These are phyloP conservation scores for Neonectria hederae DNA, from an alignment of 2,329 filamentous ascomycete species.

Conservation along the genomic window DNA sequence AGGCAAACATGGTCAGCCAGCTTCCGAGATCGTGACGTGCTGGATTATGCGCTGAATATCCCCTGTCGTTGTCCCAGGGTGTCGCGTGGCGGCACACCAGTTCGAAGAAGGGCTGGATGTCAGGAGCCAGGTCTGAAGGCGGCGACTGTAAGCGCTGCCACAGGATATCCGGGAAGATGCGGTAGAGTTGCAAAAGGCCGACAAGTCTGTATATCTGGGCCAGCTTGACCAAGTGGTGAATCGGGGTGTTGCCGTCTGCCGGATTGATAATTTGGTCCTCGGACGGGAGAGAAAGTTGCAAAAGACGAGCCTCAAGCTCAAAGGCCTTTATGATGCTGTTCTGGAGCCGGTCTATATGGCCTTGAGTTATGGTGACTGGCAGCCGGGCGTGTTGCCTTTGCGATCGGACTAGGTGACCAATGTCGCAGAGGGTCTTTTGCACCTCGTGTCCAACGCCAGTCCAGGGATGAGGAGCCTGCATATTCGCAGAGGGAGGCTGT, in stretches of 20 bases:
- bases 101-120: conserved; percentile 11
- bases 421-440: conserved; percentile 14
- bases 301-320: conserved; percentile 23
- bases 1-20: conserved; percentile 16
- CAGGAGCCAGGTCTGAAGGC: not conserved
- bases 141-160: conserved; percentile 1
- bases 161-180: conserved; percentile 27
- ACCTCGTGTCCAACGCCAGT: conserved; percentile 26
- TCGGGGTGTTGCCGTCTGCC: conserved; percentile 19
- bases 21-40: conserved; percentile 12
- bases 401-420: conserved; percentile 23
- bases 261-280: conserved; percentile 22
- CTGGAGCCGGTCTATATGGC: conserved; percentile 22
- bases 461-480: conserved; percentile 26
- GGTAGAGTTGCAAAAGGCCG: conserved; percentile 25
- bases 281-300: conserved; percentile 5
- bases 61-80: not conserved
- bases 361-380: conserved; percentile 1
- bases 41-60: not conserved
- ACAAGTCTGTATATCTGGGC: conserved; percentile 22
- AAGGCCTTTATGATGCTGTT: conserved; percentile 18
- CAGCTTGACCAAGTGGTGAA: conserved; percentile 21
- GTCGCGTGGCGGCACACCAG: not conserved
- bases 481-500: not conserved
- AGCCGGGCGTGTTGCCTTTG: conserved; percentile 21